A percentile compares a stretch with the other conserved stretches of the same genome.
Evolutionary conservation across 805 yeast genomes (phyloP).

Genomic region (Henningerozyma blattae): DNA sequence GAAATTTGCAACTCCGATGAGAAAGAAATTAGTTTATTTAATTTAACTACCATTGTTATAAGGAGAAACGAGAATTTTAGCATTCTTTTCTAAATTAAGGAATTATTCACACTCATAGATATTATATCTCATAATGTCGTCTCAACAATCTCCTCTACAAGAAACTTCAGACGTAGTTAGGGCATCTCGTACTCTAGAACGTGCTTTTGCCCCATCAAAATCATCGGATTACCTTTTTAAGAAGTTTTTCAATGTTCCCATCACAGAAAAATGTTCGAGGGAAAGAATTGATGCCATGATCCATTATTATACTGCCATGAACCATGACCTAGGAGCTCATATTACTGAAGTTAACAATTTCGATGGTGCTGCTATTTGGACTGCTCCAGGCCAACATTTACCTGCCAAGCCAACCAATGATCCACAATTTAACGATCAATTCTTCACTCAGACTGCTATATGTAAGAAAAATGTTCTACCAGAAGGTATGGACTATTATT

Average conservation of each 20-base stretch:
- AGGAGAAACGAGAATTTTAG: not conserved
- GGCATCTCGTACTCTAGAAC: conserved; percentile 16
- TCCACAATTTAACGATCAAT: conserved; percentile 17
- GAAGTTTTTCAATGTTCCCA: conserved; percentile 19
- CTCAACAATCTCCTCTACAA: no score
- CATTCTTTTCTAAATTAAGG: no score
- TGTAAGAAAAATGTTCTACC: conserved; percentile 18
- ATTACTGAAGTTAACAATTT: conserved; percentile 21
- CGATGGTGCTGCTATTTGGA: conserved; percentile 24
- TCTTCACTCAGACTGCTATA: conserved; percentile 14
- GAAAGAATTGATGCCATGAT: conserved; percentile 17
- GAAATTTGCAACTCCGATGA: conserved; percentile 2
- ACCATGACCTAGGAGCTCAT: conserved; percentile 22
- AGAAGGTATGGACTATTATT: conserved; percentile 17
- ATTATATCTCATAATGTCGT: no score
- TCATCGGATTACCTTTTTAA: conserved; percentile 20
- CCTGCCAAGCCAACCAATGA: conserved; percentile 19
- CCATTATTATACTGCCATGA: conserved; percentile 14
- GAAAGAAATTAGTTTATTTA: not conserved
- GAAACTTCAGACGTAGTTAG: conserved; percentile 13
- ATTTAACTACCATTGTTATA: not conserved
- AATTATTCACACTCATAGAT: no score
- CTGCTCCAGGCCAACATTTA: conserved; percentile 16
- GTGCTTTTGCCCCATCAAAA: conserved; percentile 18
- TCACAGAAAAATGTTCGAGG: conserved; percentile 12